phyloP scores from a whole-genome alignment of 1,139 yeast species.

The Hansenula sp. region DNA sequence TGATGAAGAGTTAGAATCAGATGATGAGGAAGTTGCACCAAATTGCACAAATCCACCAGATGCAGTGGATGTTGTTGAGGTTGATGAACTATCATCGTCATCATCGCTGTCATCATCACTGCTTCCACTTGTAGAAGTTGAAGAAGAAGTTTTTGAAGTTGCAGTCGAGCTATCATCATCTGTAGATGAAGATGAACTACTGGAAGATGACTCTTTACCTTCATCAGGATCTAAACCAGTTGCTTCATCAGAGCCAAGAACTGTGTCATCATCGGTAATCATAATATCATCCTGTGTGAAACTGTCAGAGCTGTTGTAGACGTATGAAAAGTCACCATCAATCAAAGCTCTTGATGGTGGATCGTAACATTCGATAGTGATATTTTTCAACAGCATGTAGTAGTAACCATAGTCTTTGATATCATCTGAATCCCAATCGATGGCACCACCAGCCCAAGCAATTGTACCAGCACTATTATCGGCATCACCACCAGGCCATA shows the following conservation, averaged over 20 bases:
- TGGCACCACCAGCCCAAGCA: slow-evolving; percentile 90
- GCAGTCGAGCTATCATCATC: background rate
- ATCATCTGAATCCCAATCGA: slow-evolving; percentile 80
- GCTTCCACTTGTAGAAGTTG: background rate
- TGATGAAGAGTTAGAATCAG: background rate
- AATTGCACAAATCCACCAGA: slow-evolving; percentile 19
- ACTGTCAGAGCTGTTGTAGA: slow-evolving; percentile 44
- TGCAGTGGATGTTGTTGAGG: too few species aligned
- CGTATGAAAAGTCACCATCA: slow-evolving; percentile 53
- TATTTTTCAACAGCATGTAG: slow-evolving; percentile 58
- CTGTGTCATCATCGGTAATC: slow-evolving; percentile 56
- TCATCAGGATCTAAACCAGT: slow-evolving; percentile 59
- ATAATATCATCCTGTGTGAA: slow-evolving; percentile 43
- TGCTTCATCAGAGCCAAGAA: slow-evolving; percentile 55
- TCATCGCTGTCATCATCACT: background rate
- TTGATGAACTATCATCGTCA: too few species aligned
- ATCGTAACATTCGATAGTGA: slow-evolving; percentile 64
- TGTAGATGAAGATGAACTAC: slow-evolving; percentile 3
- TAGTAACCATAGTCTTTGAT: slow-evolving; percentile 72
- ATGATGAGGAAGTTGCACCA: background rate
- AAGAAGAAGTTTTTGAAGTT: background rate
- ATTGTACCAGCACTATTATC: slow-evolving; percentile 69
- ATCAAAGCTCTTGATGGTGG: slow-evolving; percentile 49
- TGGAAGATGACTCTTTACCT: slow-evolving; percentile 17
- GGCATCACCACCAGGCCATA: slow-evolving; percentile 90